Evolutionary conservation across 2,329 filamentous ascomycete genomes (phyloP).

Genomic region (Sphaerulina populicola): DNA sequence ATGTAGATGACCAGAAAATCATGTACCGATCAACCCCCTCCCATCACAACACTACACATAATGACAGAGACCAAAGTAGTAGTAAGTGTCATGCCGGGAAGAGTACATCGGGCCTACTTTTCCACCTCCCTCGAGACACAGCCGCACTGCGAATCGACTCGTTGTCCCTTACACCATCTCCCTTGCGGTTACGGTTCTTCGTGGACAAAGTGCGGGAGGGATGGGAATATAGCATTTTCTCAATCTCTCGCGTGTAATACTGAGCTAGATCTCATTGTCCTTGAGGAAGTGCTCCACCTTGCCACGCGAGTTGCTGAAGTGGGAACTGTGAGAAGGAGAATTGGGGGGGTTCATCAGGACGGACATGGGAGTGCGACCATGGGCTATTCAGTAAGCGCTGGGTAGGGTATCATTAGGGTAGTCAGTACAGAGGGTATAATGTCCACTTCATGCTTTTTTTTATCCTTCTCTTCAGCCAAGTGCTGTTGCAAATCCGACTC

Average conservation of each 20-base stretch:
- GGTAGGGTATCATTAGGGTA: conserved; percentile 4
- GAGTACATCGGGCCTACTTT: background rate
- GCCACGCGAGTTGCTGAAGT: conserved; percentile 34
- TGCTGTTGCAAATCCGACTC: conserved; percentile 31
- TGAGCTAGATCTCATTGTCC: conserved; percentile 46
- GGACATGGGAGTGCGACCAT: background rate
- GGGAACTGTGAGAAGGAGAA: background rate
- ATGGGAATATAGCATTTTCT: conserved; percentile 21
- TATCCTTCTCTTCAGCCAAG: conserved; percentile 1
- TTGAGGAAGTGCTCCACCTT: conserved; percentile 48
- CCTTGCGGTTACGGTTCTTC: conserved; percentile 8
- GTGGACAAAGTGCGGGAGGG: background rate
- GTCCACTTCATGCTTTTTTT: background rate
- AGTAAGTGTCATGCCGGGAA: background rate
- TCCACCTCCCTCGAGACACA: background rate
- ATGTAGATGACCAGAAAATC: too few relatives aligned
- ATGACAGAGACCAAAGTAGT: background rate
- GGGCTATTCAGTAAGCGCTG: conserved; percentile 2
- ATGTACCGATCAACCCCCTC: too few relatives aligned
- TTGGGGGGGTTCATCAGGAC: background rate
- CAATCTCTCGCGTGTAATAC: conserved; percentile 46
- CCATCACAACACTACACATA: background rate
- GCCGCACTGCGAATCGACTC: background rate
- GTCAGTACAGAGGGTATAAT: conserved; percentile 3
- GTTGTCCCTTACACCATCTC: conserved; percentile 6